These are phyloP conservation scores for Mollisia scopiformis DNA, from an alignment of 2,329 filamentous ascomycete genomes.

Conservation along the genomic window DNA sequence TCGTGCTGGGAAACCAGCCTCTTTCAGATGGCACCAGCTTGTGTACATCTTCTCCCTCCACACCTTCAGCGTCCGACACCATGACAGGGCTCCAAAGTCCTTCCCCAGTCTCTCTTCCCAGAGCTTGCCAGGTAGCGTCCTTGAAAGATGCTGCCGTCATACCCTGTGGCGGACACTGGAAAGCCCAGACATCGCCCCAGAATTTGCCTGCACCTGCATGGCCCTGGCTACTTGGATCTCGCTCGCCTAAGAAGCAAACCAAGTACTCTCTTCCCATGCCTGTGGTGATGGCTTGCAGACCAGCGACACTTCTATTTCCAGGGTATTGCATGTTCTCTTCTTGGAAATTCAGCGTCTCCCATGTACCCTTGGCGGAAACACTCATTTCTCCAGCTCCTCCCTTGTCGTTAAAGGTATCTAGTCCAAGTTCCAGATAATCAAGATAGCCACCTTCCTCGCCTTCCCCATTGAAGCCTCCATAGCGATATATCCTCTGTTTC, in stretches of 20 bases:
- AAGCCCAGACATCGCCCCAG: constrained; percentile 65
- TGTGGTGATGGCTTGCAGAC: constrained; percentile 58
- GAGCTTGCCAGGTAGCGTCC: constrained; percentile 55
- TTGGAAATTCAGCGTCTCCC: constrained; percentile 54
- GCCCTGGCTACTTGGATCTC: constrained; percentile 49
- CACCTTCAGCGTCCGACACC: constrained; percentile 48
- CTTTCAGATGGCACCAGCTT: constrained; percentile 53
- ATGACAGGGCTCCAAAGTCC: constrained; percentile 61
- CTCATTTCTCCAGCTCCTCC: constrained; percentile 51
- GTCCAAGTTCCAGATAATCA: constrained; percentile 63
- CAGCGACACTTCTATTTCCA: constrained; percentile 54
- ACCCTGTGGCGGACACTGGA: constrained; percentile 59
- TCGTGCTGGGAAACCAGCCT: constrained; percentile 60
- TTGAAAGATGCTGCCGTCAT: constrained; percentile 58
- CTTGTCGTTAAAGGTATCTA: constrained; percentile 58
- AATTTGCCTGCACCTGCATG: constrained; percentile 57
- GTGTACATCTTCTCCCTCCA: constrained; percentile 46
- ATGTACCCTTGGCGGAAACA: constrained; percentile 53
- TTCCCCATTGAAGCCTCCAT: constrained; percentile 78
- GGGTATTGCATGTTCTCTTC: constrained; percentile 52
- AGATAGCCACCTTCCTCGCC: constrained; percentile 71
- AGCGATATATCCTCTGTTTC: constrained; percentile 70
- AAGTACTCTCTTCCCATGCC: constrained; percentile 65
- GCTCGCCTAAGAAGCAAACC: constrained; percentile 63
- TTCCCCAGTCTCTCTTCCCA: constrained; percentile 58